These are phyloP conservation scores for Oryza meridionalis DNA, from an alignment of 176 grass and related monocot species.

Conservation along the genomic window DNA sequence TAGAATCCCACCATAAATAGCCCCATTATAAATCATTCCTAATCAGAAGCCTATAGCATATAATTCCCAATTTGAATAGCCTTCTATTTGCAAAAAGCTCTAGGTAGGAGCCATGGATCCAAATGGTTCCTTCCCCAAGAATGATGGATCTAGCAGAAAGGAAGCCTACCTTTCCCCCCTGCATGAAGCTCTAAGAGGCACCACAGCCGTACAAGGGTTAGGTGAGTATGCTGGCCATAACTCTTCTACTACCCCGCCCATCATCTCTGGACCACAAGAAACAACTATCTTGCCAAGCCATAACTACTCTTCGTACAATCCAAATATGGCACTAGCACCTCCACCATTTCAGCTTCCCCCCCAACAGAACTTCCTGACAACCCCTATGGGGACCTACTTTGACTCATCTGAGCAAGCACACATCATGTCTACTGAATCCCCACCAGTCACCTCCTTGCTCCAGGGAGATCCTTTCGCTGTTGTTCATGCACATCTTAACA, in stretches of 20 bases:
- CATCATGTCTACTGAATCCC: background rate
- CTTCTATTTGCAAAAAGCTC: background rate
- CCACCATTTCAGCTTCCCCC: background rate
- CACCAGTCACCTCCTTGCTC: conserved; percentile 10
- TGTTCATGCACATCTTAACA: conserved; percentile 24
- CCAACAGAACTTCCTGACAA: background rate
- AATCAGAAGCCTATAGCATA: background rate
- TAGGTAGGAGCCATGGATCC: background rate
- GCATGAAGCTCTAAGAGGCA: conserved; percentile 5
- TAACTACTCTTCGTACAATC: background rate
- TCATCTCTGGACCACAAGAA: conserved; percentile 1
- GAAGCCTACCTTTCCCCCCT: background rate
- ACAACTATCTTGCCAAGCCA: background rate
- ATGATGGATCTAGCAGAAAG: background rate
- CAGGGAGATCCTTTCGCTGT: background rate
- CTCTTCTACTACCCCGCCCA: background rate
- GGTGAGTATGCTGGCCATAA: background rate
- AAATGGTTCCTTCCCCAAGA: background rate
- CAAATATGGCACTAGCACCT: background rate
- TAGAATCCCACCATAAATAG: too few species aligned
- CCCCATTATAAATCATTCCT: too few species aligned
- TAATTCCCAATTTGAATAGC: background rate
- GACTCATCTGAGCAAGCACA: background rate
- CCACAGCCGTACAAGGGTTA: background rate
- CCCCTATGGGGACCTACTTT: background rate